Evolutionary conservation across 192 early-diverging fungal genomes (phyloP).

Genomic region (Coemansia aciculifera): DNA sequence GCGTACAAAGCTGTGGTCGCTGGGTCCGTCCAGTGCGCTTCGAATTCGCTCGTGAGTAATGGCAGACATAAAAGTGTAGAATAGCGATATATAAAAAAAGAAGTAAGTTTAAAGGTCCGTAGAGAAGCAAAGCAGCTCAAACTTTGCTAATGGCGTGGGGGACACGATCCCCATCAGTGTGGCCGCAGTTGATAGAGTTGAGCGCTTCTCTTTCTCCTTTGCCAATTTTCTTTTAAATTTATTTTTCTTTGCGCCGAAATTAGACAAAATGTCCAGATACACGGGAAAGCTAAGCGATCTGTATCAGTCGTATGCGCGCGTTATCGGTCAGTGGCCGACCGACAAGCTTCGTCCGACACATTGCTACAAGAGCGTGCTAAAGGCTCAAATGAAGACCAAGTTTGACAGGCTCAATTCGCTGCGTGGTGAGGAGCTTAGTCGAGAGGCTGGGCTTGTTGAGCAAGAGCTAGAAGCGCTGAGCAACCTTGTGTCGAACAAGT

Average conservation of each 20-base stretch:
- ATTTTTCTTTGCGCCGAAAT: background rate
- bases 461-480: constrained; percentile 30
- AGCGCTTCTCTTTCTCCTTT: background rate
- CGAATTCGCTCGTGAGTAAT: constrained; percentile 2
- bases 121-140: background rate
- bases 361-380: constrained; percentile 64
- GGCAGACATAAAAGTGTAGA: background rate
- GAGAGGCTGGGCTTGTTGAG: constrained; percentile 13
- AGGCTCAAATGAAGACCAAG: constrained; percentile 38
- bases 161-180: too few species aligned
- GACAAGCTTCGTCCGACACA: constrained; percentile 70
- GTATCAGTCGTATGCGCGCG: constrained; percentile 61
- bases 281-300: constrained; percentile 49
- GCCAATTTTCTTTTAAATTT: background rate
- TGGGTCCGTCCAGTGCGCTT: constrained; percentile 21
- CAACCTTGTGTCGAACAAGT: constrained; percentile 28
- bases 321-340: constrained; percentile 63
- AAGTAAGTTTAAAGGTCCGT: background rate
- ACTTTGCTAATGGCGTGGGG: too few species aligned
- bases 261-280: constrained; percentile 26
- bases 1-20: constrained; percentile 27
- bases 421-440: constrained; percentile 29
- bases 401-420: constrained; percentile 29
- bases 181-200: background rate
- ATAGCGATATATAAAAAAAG: background rate